Evolutionary conservation across 208 protist species (phyloP), one percentile per base, ranked within the genome.

Genomic region (Giardia duodenalis): DNA sequence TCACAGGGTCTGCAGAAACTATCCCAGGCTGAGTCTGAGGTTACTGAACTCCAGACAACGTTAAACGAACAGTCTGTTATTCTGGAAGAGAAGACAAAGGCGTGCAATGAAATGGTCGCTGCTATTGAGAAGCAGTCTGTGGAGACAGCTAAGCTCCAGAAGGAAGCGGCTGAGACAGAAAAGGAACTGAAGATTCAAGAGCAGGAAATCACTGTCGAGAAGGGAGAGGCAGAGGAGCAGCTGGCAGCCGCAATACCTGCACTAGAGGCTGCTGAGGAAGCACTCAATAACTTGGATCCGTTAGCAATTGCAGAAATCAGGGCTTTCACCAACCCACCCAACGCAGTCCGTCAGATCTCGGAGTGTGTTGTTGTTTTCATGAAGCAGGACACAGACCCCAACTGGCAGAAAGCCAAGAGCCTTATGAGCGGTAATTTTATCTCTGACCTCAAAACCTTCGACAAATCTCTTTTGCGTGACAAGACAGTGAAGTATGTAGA

Each of bases 301-400:
- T 96, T 97, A 92, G 97, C 98, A 93, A 98, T 99, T 93, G 97
- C 96, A 43, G 97, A 99, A 95, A 96, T 99, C 45, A 95, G 97
- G 44, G 97, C 97, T 10, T 98, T 99, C 93, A 97, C 96, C 0
- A 98, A 97, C 93, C 98, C 98, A 89, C 94, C 97, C 10, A 94
- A 94, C 10, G 97, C 95, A 93, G 97, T 99, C 22, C 95, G 97
- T 86, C 96, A 96, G n/a, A 97, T 99, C 30, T 97, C 97, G 86
- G 97, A 96, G 30, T 88, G 88, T 4, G 22, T 92, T n/a, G 44
- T 46, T 90, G n/a, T 67, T 45, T 43, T 93, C 0, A 46, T 91
- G 43, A 92, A 93, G 44, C 1, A 46, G n/a, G 4, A 46, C 57
- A 2, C 44, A 44, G 42, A 89, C 89, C 43, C 89, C 3, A 67